phyloP scores from a whole-genome alignment of 2,329 filamentous ascomycete genomes.

The Stylonectria norvegica region DNA sequence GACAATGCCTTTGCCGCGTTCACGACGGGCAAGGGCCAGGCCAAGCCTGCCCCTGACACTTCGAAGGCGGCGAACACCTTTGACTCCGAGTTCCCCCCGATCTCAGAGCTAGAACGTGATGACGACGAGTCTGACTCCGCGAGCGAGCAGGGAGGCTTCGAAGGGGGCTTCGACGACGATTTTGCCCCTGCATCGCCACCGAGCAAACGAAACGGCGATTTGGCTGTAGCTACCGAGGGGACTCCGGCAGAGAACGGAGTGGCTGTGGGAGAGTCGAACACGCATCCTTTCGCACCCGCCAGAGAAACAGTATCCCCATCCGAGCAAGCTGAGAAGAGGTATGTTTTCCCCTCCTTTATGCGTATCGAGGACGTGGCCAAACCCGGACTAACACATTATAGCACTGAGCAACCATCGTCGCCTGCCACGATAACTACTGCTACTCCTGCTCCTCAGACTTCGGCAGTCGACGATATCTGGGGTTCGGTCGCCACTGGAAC shows the following conservation, averaged over 20 bases:
- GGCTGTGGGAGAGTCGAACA: conserved; percentile 3
- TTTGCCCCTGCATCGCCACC: conserved; percentile 66
- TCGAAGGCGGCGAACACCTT: conserved; percentile 51
- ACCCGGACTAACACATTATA: conserved; percentile 16
- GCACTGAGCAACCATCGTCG: conserved; percentile 31
- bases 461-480: conserved; percentile 42
- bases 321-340: conserved; percentile 26
- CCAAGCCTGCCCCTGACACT: conserved; percentile 40
- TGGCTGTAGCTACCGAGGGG: conserved; percentile 16
- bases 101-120: conserved; percentile 71
- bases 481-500: conserved; percentile 31
- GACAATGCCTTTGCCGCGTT: conserved; percentile 83
- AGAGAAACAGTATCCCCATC: conserved; percentile 21
- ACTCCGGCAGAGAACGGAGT: conserved; percentile 1
- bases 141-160: conserved; percentile 79
- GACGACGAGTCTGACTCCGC: conserved; percentile 82
- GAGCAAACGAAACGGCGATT: conserved; percentile 28
- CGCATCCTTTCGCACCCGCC: conserved; percentile 20
- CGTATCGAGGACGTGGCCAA: not conserved
- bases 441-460: conserved; percentile 24
- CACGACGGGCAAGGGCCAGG: conserved; percentile 48
- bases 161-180: conserved; percentile 91
- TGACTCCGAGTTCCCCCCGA: conserved; percentile 84
- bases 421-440: conserved; percentile 30
- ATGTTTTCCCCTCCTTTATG: conserved; percentile 6